Conservation (phyloP, 2,329 filamentous ascomycete species). For the Xylariaceae sp. region DNA sequence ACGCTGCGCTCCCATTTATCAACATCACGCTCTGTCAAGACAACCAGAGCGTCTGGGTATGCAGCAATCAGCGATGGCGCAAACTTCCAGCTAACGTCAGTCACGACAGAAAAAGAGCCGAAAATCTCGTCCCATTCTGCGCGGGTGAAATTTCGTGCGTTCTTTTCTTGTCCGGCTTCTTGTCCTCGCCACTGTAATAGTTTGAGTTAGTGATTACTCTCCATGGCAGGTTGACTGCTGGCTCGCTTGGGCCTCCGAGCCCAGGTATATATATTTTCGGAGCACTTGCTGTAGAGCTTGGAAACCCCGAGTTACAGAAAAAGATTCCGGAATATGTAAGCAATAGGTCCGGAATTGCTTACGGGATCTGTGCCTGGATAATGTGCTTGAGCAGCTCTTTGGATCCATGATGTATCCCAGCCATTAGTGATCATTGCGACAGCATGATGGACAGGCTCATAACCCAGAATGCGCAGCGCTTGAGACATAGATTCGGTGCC, state of each 20-base stretch:
- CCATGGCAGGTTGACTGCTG: too few species aligned
- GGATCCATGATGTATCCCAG: background rate
- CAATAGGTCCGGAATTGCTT: too few species aligned
- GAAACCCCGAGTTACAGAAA: too few species aligned
- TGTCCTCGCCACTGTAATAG: background rate
- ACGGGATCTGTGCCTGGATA: background rate
- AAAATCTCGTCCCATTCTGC: background rate
- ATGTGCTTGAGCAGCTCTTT: background rate
- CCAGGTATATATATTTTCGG: too few species aligned
- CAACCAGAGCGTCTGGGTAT: slow-evolving; percentile 7
- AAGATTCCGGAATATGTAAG: too few species aligned
- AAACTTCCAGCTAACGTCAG: slow-evolving; percentile 6
- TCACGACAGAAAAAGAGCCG: background rate
- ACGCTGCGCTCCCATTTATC: slow-evolving; percentile 1
- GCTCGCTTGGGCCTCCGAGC: too few species aligned
- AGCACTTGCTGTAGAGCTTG: too few species aligned
- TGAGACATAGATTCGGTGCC: background rate
- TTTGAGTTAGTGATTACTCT: too few species aligned
- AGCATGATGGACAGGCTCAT: background rate
- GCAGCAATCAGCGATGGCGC: slow-evolving; percentile 3
- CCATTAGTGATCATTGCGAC: background rate
- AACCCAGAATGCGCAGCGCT: background rate
- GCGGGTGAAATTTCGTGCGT: background rate
- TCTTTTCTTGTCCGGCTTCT: background rate
- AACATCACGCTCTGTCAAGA: slow-evolving; percentile 4